Conservation (phyloP, 2,329 filamentous ascomycete genomes). For the Alternaria dauci region DNA sequence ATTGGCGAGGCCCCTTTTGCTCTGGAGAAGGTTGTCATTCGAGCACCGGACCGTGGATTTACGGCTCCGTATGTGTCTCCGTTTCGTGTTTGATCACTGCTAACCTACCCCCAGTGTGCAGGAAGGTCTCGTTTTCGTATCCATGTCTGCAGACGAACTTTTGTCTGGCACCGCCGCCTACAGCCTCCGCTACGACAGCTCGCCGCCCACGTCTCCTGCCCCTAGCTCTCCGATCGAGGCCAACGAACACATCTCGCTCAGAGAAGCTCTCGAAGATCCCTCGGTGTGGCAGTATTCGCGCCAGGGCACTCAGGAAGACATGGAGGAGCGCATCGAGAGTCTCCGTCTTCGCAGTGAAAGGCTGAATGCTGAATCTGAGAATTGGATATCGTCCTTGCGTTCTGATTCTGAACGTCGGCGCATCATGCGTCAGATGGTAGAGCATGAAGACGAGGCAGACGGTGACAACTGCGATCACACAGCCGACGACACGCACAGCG, state of each 20-base stretch:
- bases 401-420: slow-evolving; percentile 21
- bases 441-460: slow-evolving; percentile 33
- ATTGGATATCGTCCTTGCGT: slow-evolving; percentile 20
- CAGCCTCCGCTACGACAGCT: slow-evolving; percentile 67
- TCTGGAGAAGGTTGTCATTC: slow-evolving; percentile 86
- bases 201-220: slow-evolving; percentile 37
- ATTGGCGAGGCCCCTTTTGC: slow-evolving; percentile 82
- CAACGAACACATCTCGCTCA: slow-evolving; percentile 44
- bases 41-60: slow-evolving; percentile 80
- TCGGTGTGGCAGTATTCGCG: slow-evolving; percentile 44
- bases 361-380: slow-evolving; percentile 18
- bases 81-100: slow-evolving; percentile 22
- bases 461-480: slow-evolving; percentile 45
- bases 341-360: slow-evolving; percentile 31
- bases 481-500: slow-evolving; percentile 29
- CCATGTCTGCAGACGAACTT: slow-evolving; percentile 83
- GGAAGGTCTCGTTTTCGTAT: slow-evolving; percentile 90
- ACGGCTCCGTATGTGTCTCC: slow-evolving; percentile 77
- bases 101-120: slow-evolving; percentile 69
- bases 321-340: slow-evolving; percentile 40
- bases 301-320: slow-evolving; percentile 33
- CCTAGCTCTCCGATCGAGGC: slow-evolving; percentile 33
- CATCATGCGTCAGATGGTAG: slow-evolving; percentile 25
- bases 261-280: slow-evolving; percentile 47
- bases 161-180: slow-evolving; percentile 77